These are phyloP conservation scores for Wickerhamomyces ciferrii DNA, from an alignment of 805 yeast genomes.

Conservation along the genomic window DNA sequence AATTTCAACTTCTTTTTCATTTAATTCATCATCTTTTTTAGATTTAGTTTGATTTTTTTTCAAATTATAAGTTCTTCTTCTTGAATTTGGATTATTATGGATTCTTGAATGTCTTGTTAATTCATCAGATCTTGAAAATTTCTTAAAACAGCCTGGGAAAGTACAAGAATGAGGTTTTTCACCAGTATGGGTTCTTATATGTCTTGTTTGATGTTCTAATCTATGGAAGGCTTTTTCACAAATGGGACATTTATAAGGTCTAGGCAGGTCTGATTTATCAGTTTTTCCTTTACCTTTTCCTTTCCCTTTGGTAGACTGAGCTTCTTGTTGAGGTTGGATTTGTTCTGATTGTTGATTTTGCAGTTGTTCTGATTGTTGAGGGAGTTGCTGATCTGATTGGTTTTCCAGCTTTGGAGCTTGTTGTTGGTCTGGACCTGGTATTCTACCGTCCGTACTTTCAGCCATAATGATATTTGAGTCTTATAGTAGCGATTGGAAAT, in stretches of 20 bases:
- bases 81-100: slow-evolving; percentile 66
- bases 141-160: slow-evolving; percentile 64
- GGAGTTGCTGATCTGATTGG: not conserved
- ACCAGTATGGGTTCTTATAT: slow-evolving; percentile 76
- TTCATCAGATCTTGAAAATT: slow-evolving; percentile 68
- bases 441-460: not conserved
- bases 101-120: slow-evolving; percentile 68
- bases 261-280: slow-evolving; percentile 21
- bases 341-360: not conserved
- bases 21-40: slow-evolving; percentile 1
- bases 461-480: not conserved
- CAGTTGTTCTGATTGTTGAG: not conserved
- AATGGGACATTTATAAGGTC: slow-evolving; percentile 71
- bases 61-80: slow-evolving; percentile 48
- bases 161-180: slow-evolving; percentile 78
- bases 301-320: not conserved
- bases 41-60: slow-evolving; percentile 22
- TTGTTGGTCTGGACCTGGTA: not conserved
- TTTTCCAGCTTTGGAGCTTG: not conserved
- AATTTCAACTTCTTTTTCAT: not conserved
- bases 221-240: slow-evolving; percentile 74
- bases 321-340: not conserved
- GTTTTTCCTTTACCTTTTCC: not conserved
- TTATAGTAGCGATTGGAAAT: too few species aligned
- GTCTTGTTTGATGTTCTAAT: slow-evolving; percentile 74